A percentile compares a stretch with the other conserved stretches of the same genome.
Conservation (phyloP, 2,329 filamentous ascomycete genomes). For the Thielaviopsis euricoi region DNA sequence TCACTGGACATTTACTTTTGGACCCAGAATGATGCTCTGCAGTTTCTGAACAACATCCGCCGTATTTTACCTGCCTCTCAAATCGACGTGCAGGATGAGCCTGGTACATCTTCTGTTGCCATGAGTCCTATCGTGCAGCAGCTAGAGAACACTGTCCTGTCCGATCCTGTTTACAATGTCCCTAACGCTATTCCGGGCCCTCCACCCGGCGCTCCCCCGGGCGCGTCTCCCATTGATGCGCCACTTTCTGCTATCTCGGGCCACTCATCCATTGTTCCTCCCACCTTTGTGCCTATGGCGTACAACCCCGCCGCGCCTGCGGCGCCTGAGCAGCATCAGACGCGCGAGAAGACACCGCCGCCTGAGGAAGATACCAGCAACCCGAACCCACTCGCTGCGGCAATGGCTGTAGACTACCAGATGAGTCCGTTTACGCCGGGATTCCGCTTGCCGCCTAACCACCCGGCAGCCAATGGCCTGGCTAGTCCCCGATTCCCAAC, state of each 20-base stretch:
- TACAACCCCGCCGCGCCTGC: slow-evolving; percentile 69
- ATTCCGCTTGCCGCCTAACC: slow-evolving; percentile 29
- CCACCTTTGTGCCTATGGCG: slow-evolving; percentile 43
- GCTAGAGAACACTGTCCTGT: slow-evolving; percentile 54
- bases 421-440: slow-evolving; percentile 35
- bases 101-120: slow-evolving; percentile 29
- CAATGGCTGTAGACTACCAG: slow-evolving; percentile 39
- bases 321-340: slow-evolving; percentile 52
- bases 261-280: not conserved
- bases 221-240: slow-evolving; percentile 4
- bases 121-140: slow-evolving; percentile 58
- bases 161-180: slow-evolving; percentile 32
- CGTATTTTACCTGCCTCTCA: slow-evolving; percentile 45
- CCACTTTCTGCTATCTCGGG: not conserved
- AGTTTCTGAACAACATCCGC: slow-evolving; percentile 52
- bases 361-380: slow-evolving; percentile 35
- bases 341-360: slow-evolving; percentile 68
- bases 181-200: slow-evolving; percentile 13
- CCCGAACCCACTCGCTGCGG: slow-evolving; percentile 39
- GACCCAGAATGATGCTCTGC: slow-evolving; percentile 54
- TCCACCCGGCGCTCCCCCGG: slow-evolving; percentile 13
- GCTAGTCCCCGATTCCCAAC: slow-evolving; percentile 25
- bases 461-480: slow-evolving; percentile 26
- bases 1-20: slow-evolving; percentile 67
- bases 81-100: slow-evolving; percentile 49